Evolutionary conservation across 352 stramenopile genomes (phyloP), one percentile per base, ranked within the genome.

Genomic region (Stephanocyclus meneghinianus): DNA sequence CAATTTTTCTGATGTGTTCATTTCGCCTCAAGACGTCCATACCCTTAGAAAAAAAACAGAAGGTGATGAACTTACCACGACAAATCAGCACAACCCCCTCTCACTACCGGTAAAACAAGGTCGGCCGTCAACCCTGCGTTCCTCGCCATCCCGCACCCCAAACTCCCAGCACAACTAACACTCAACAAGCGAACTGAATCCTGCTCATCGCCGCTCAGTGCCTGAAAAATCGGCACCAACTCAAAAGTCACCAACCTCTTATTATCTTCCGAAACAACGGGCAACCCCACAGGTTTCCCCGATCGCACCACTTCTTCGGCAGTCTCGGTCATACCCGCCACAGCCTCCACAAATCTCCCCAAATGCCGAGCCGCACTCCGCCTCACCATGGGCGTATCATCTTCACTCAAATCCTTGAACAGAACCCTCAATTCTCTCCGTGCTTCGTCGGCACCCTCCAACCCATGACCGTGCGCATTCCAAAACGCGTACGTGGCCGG

Each of bases 121-220:
- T 89, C 75, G n/a, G 82, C 80, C 0, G 68, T 83, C 21, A 84
- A 63, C 18, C 8, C 61, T 15, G 74, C 53, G 29, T 85, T 66
- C 15, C 71, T 82, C 50, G 64, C 78, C 73, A 88, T 85, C 3
- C 62, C 65, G 59, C 73, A 76, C 56, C 97, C 87, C 78, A 98
- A 76, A 91, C 93, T 80, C 93, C 94, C 84, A 93, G 94, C 65
- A 94, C 90, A 55, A 82, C 95, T 74, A 83, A 98, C 96, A 15
- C 95, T 95, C 65, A 98, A 82, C 56, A 97, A 90, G 40, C 95
- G 92, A n/a, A 98, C 95, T 59, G 92, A 97, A 88, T 98, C 95
- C 87, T 98, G 95, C 76, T 98, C 95, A 83, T 98, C 95, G 26
- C 85, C 84, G 67, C 93, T 96, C 30, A 98, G 85, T 42, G 91